Percentiles rank a stretch among this genome's conserved stretches.
These are phyloP conservation scores for Astrothelium subdiscretum DNA, from an alignment of 495 filamentous ascomycete species.

Conservation along the genomic window DNA sequence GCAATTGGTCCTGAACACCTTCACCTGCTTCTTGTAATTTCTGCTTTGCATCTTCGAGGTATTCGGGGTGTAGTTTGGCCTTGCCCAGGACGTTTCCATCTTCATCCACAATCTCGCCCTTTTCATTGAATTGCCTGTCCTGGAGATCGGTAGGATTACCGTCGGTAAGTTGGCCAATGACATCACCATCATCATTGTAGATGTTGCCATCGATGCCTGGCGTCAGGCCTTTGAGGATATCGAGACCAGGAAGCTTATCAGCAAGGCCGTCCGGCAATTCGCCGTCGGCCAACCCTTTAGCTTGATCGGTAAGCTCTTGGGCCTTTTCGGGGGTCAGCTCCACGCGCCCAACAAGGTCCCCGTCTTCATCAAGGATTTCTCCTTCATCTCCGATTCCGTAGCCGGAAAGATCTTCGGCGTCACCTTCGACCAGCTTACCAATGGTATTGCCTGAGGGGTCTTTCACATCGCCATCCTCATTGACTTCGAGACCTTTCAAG, in stretches of 20 bases:
- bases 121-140: slow-evolving; percentile 30
- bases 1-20: background rate
- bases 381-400: slow-evolving; percentile 49
- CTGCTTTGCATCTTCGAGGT: background rate
- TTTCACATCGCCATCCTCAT: slow-evolving; percentile 45
- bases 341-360: slow-evolving; percentile 47
- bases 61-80: slow-evolving; percentile 27
- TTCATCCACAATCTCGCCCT: slow-evolving; percentile 34
- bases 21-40: background rate
- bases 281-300: slow-evolving; percentile 18
- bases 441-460: slow-evolving; percentile 44
- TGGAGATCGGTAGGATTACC: slow-evolving; percentile 28
- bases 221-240: slow-evolving; percentile 28
- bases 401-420: slow-evolving; percentile 49
- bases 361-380: slow-evolving; percentile 54
- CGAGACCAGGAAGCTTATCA: slow-evolving; percentile 26
- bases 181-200: slow-evolving; percentile 33
- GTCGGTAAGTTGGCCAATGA: slow-evolving; percentile 28
- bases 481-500: slow-evolving; percentile 45
- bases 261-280: slow-evolving; percentile 17
- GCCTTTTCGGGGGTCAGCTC: slow-evolving; percentile 39
- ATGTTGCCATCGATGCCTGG: slow-evolving; percentile 27
- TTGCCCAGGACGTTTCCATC: slow-evolving; percentile 33
- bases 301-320: slow-evolving; percentile 24
- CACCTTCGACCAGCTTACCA: slow-evolving; percentile 48